Evolutionary conservation across 371 early-diverging fungal genomes (phyloP).

Genomic region (Apophysomyces elegans): DNA sequence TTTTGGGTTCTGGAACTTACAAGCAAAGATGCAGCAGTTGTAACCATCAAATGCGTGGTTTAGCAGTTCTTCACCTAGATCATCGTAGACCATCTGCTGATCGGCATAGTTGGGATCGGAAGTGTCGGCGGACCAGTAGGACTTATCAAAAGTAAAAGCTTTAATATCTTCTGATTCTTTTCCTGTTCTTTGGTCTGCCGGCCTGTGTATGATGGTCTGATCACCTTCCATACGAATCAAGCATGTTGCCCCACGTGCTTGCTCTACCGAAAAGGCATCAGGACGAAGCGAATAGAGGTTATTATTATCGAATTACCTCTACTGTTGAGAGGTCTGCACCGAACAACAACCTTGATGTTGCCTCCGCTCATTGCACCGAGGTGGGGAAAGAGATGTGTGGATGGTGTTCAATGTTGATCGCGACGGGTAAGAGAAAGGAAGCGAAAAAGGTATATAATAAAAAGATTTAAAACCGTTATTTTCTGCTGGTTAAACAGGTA

Average conservation of each 20-base stretch:
- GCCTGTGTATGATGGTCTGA: conserved; percentile 69
- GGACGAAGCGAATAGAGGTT: conserved; percentile 8
- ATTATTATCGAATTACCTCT: conserved; percentile 50
- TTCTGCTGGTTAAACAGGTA: background rate
- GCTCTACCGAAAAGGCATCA: conserved; percentile 45
- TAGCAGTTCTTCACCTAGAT: conserved; percentile 78
- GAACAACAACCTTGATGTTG: conserved; percentile 79
- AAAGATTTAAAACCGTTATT: background rate
- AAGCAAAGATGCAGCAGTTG: conserved; percentile 90
- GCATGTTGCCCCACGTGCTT: conserved; percentile 62
- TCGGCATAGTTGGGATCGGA: conserved; percentile 71
- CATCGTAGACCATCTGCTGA: conserved; percentile 77
- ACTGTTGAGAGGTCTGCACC: conserved; percentile 77
- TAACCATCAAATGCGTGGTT: conserved; percentile 90
- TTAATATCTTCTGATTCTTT: conserved; percentile 55
- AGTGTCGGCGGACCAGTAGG: conserved; percentile 82
- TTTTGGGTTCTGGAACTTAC: conserved; percentile 34
- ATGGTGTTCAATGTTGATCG: conserved; percentile 10
- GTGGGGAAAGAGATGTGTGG: conserved; percentile 7
- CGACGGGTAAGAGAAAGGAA: background rate
- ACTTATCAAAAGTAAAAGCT: conserved; percentile 84
- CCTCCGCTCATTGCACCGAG: conserved; percentile 33
- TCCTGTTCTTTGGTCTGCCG: conserved; percentile 42
- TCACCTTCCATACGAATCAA: conserved; percentile 74
- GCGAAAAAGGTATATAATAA: background rate